These are phyloP conservation scores for Anthostomella pinea DNA, from an alignment of 2,329 filamentous ascomycete species.

Conservation along the genomic window DNA sequence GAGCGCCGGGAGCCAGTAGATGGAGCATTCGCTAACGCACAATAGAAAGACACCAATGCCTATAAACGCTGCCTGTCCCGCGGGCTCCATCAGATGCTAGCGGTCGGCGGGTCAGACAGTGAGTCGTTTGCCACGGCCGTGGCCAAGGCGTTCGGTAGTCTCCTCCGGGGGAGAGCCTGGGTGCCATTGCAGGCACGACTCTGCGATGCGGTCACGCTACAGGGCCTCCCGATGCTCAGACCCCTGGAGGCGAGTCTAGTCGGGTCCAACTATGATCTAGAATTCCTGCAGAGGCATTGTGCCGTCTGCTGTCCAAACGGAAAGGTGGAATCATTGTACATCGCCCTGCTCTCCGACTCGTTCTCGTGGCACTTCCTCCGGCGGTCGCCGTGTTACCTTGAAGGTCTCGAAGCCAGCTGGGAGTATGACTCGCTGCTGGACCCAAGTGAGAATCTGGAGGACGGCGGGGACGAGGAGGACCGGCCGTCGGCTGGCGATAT, in stretches of 20 bases:
- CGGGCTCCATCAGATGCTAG: slow-evolving; percentile 56
- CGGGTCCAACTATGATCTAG: slow-evolving; percentile 43
- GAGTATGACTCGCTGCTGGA: slow-evolving; percentile 50
- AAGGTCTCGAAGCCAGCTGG: slow-evolving; percentile 56
- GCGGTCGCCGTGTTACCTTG: slow-evolving; percentile 45
- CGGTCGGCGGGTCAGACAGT: slow-evolving; percentile 47
- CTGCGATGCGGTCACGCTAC: slow-evolving; percentile 52
- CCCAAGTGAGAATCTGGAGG: slow-evolving; percentile 34
- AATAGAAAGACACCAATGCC: slow-evolving; percentile 57
- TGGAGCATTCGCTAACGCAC: too few relatives aligned
- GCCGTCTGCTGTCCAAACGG: slow-evolving; percentile 54
- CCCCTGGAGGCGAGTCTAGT: slow-evolving; percentile 45
- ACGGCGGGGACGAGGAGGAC: slow-evolving; percentile 35
- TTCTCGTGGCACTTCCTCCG: slow-evolving; percentile 56
- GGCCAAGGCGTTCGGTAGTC: slow-evolving; percentile 45
- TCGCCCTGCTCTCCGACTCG: slow-evolving; percentile 52
- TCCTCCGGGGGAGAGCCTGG: slow-evolving; percentile 52
- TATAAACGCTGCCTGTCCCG: slow-evolving; percentile 61
- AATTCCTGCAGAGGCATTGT: slow-evolving; percentile 52
- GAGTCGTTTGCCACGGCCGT: slow-evolving; percentile 49
- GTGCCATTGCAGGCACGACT: slow-evolving; percentile 57
- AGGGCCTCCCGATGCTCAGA: slow-evolving; percentile 59
- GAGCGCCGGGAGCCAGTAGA: too few relatives aligned
- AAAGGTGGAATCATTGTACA: slow-evolving; percentile 58
- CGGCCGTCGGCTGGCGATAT: slow-evolving; percentile 48